A percentile compares a stretch with the other conserved stretches of the same genome.
These are phyloP conservation scores for Xerocomellus amylosporus DNA, from an alignment of 768 basidiomycete genomes.

Conservation along the genomic window DNA sequence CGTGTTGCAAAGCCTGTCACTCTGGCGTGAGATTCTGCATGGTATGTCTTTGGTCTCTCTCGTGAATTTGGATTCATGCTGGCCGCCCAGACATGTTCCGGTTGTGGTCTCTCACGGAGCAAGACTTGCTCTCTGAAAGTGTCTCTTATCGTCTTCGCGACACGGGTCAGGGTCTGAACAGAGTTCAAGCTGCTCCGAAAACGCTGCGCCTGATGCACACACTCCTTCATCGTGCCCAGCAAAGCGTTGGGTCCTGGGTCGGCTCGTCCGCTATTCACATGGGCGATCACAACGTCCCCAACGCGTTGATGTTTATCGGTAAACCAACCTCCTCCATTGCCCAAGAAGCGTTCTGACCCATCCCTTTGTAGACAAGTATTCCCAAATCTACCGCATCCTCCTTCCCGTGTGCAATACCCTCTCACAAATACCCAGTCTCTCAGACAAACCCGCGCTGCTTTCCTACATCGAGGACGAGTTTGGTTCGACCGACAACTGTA, in stretches of 20 bases:
- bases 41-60: constrained; percentile 42
- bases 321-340: background rate
- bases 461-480: constrained; percentile 83
- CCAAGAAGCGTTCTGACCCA: background rate
- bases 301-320: constrained; percentile 81
- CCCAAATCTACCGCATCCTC: constrained; percentile 87
- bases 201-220: constrained; percentile 89
- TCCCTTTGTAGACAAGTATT: constrained; percentile 65
- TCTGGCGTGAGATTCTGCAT: constrained; percentile 85
- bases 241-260: constrained; percentile 78
- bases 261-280: constrained; percentile 87
- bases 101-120: constrained; percentile 77
- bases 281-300: constrained; percentile 69
- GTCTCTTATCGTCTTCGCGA: constrained; percentile 78
- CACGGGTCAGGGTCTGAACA: constrained; percentile 88
- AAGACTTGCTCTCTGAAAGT: constrained; percentile 75
- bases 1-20: constrained; percentile 80
- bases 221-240: constrained; percentile 80
- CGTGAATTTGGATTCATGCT: background rate
- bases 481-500: constrained; percentile 68
- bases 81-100: constrained; percentile 74
- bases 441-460: constrained; percentile 63
- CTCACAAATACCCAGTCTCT: constrained; percentile 63
- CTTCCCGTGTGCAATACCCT: constrained; percentile 84
- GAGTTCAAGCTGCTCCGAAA: constrained; percentile 83